phyloP scores from a whole-genome alignment of 176 grass and related monocot species.

The Calamus simplicifolius region DNA sequence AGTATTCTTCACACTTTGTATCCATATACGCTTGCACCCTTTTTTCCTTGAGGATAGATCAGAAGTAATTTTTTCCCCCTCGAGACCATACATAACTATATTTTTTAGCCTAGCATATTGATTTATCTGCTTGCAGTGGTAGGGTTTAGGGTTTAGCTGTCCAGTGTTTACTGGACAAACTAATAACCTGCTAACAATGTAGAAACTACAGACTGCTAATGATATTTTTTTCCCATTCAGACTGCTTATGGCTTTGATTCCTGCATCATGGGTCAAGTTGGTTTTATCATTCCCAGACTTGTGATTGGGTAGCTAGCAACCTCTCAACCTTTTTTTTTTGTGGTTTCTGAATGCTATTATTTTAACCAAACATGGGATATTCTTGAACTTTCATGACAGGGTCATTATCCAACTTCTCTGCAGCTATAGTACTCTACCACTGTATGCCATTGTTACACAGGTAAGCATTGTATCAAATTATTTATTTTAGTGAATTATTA shows the following conservation, averaged over 20 bases:
- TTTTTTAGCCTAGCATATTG: too few relatives aligned
- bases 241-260: constrained; percentile 76
- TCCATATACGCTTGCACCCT: too few relatives aligned
- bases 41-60: too few relatives aligned
- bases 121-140: too few relatives aligned
- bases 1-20: too few relatives aligned
- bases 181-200: too few relatives aligned
- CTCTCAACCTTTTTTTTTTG: neutral
- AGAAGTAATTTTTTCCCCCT: too few relatives aligned
- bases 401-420: constrained; percentile 66
- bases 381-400: constrained; percentile 27
- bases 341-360: neutral
- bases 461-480: constrained; percentile 7
- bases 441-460: constrained; percentile 89
- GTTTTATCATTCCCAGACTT: constrained; percentile 70
- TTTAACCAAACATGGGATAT: neutral
- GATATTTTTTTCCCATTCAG: constrained; percentile 16
- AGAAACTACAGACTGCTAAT: neutral
- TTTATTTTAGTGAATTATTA: neutral
- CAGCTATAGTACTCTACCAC: constrained; percentile 87
- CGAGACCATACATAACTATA: too few relatives aligned
- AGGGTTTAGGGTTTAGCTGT: too few relatives aligned
- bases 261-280: constrained; percentile 79
- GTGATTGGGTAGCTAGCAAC: constrained; percentile 43
- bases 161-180: too few relatives aligned